Evolutionary conservation across 805 yeast species (phyloP).

Genomic region (Jamesozyma rosinii): DNA sequence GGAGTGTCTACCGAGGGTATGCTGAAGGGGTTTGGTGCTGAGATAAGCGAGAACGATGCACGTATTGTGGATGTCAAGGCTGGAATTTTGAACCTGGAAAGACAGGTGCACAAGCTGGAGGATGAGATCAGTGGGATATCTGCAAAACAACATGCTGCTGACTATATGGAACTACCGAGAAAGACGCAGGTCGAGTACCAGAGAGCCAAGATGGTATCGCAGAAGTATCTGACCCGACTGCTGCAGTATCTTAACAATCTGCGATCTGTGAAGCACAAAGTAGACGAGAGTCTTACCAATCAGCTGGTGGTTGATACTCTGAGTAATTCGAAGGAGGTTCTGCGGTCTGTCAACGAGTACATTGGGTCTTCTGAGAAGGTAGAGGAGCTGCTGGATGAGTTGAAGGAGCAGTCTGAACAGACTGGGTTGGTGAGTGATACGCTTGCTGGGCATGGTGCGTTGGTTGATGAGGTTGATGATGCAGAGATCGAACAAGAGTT

Average conservation of each 20-base stretch:
- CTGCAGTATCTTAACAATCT: conserved; percentile 32
- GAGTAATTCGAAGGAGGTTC: conserved; percentile 30
- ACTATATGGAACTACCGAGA: conserved; percentile 18
- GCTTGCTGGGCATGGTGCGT: conserved; percentile 15
- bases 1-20: conserved; percentile 13
- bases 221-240: conserved; percentile 28
- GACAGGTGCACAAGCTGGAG: conserved; percentile 19
- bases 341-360: conserved; percentile 33
- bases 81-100: conserved; percentile 12
- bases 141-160: conserved; percentile 15
- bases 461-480: conserved; percentile 30
- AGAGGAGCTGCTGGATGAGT: conserved; percentile 33
- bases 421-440: conserved; percentile 33
- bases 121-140: conserved; percentile 12
- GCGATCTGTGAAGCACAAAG: conserved; percentile 31
- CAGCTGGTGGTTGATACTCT: conserved; percentile 32
- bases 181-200: conserved; percentile 28
- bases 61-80: conserved; percentile 30
- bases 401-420: conserved; percentile 32
- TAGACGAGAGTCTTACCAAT: conserved; percentile 38
- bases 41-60: conserved; percentile 30
- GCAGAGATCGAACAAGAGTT: conserved; percentile 28
- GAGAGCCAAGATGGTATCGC: conserved; percentile 31
- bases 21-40: conserved; percentile 8
- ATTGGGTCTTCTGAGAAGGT: conserved; percentile 39